phyloP scores from a whole-genome alignment of 1,284 basidiomycete genomes.

The Ustilago xerochloae region DNA sequence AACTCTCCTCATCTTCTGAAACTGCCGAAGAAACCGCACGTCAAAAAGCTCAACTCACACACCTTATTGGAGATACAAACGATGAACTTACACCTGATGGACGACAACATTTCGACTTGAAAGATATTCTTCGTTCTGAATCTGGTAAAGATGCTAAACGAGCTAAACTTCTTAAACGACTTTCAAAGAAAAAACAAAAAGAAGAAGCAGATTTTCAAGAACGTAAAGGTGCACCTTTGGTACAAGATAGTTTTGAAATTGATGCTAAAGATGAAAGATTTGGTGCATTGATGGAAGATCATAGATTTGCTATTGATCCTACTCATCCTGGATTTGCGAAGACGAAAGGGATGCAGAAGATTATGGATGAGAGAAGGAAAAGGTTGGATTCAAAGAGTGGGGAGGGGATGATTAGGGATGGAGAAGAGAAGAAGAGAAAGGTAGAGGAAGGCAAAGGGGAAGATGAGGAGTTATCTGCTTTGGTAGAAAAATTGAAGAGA shows the following conservation, averaged over 20 bases:
- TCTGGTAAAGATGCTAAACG: conserved; percentile 71
- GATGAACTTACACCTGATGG: conserved; percentile 53
- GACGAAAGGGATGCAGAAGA: conserved; percentile 64
- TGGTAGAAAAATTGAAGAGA: conserved; percentile 42
- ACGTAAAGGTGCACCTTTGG: conserved; percentile 68
- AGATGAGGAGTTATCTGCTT: conserved; percentile 23
- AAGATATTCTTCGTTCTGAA: conserved; percentile 87
- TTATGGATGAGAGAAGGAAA: conserved; percentile 56
- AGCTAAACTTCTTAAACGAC: conserved; percentile 45
- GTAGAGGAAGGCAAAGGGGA: too few species aligned
- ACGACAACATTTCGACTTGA: conserved; percentile 85
- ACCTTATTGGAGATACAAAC: conserved; percentile 49
- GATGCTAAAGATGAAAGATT: conserved; percentile 90
- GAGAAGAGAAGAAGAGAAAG: neutral
- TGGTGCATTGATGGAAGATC: conserved; percentile 85
- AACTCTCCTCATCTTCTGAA: neutral
- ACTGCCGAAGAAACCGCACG: conserved; percentile 26
- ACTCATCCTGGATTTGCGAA: conserved; percentile 77
- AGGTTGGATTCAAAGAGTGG: conserved; percentile 18
- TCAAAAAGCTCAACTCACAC: conserved; percentile 33
- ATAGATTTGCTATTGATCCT: conserved; percentile 94
- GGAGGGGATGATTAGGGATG: neutral
- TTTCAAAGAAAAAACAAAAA: conserved; percentile 52
- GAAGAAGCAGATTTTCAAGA: conserved; percentile 45
- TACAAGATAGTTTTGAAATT: conserved; percentile 75